Base-by-base conservation (phyloP, 1,284 basidiomycete species). In the Ceraceosorus bombacis region DNA sequence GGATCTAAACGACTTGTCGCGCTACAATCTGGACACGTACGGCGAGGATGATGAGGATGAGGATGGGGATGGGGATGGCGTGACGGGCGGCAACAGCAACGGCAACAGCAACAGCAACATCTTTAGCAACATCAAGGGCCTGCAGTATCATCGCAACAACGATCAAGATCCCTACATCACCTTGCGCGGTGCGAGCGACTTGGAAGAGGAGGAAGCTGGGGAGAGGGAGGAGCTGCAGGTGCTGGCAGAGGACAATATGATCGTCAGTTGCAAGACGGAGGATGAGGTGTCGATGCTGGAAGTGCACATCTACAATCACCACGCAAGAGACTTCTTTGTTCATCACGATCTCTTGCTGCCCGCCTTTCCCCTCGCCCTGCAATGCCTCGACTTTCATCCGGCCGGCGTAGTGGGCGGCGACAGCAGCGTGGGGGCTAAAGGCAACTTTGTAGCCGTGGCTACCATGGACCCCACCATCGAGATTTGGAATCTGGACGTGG, bases 341-440 rank as follows among this genome's bases (percentile, higher is more conserved):
- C 95, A 98, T 78, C 95, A 99, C 80, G 95, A 99, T 78, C 84
- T 97, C 73, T 90, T 99, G 86, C 85, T 99, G 13, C 94, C 94
- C 60, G 89, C 90, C 62, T 95, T 97, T 81, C 95, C 95, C 4
- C 87, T 99, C 61, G 97, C 94, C 73, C 87, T 99, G 61, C 95
- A 98, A 82, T 99, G 95, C 95, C 86, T 98, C 66, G 90, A 98
- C 79, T 97, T 92, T 78, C 83, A 87, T 9, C 89, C 90, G 17
- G 81, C 84, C 13, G 66, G 66, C 6, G 82, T 82, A 27, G 12
- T 51, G 6, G 36, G 12, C 13, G 70, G 70, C 39, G 64, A 64
- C 53, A 72, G 67, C 55, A 67, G 67, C 17, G 54, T 81, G 80
- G 65, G 63, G 38, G 77, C 80, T 59, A 82, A 84, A 62, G 94